Evolutionary conservation across 306 rosid species (phyloP), one percentile per base, ranked within the genome.

Genomic region (Cicer chorassanicum): DNA sequence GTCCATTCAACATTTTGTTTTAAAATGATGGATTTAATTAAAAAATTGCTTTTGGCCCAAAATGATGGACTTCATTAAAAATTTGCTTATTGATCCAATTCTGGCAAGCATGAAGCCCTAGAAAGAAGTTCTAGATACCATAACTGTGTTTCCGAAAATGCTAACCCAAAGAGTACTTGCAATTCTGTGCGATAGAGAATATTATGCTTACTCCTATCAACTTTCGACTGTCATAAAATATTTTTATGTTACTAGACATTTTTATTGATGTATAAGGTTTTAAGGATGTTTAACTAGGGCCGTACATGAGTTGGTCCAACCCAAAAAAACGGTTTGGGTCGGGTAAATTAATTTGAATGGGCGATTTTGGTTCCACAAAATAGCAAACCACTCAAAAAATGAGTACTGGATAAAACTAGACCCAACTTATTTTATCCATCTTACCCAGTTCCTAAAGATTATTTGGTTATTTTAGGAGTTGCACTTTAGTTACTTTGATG

Each of bases 1-100:
- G 65, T 73, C 48, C 46, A 15, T 57, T 60, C 53, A 38, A 61
- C 68, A 63, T 42, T 67, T 56, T 82, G 6, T 21, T 59, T 54
- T 53, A 72, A 42, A 56, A 0, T 10, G 40, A 56, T 21, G 40
- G 63, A 56, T 56, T 21, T 21, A 56, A 56, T 21, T 56, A 56
- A 24, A 10, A 59, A 2, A 4, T 54, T 51, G 42, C 68, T 4
- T 29, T 3, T 29, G 36, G 36, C 36, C 36, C 4, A 19, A n/a
- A 56, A 0, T 10, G 40, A 21, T 21, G 63, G 63, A 21, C 24
- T 21, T 21, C 21, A 21, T 21, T 56, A 56, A 24, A 10, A 59
- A 4, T 6, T 54, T 51, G 36, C 68, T 44, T 79, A 39, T 45
- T 53, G 62, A 61, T 11, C 69, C 46, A 60, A 60, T 29, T 36